These are phyloP conservation scores for Croton laevigatus DNA, from an alignment of 441 rosid species.

Conservation along the genomic window DNA sequence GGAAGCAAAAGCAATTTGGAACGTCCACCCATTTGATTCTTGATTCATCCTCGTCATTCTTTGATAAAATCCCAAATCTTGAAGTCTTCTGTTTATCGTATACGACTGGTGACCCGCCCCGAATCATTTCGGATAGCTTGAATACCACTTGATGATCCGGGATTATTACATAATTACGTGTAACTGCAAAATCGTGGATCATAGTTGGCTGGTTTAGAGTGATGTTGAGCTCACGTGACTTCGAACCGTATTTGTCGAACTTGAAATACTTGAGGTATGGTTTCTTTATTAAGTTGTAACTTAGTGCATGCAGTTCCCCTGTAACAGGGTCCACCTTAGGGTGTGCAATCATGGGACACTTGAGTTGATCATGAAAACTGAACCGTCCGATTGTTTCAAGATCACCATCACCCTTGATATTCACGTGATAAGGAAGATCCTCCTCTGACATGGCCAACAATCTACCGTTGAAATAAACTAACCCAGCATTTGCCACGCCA, in stretches of 20 bases:
- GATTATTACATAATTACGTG: slow-evolving; percentile 48
- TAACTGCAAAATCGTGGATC: slow-evolving; percentile 72
- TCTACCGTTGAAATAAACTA: slow-evolving; percentile 57
- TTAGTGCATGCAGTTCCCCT: slow-evolving; percentile 55
- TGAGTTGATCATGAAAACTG: slow-evolving; percentile 48
- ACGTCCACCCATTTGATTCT: slow-evolving; percentile 50
- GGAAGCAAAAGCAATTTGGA: slow-evolving; percentile 63
- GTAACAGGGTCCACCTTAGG: slow-evolving; percentile 65
- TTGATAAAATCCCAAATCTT: slow-evolving; percentile 48
- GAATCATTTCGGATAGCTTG: slow-evolving; percentile 57
- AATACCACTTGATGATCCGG: slow-evolving; percentile 76
- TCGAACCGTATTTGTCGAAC: slow-evolving; percentile 44
- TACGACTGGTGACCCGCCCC: slow-evolving; percentile 71
- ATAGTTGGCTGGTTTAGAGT: slow-evolving; percentile 49
- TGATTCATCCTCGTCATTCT: slow-evolving; percentile 36
- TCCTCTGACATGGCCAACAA: slow-evolving; percentile 79
- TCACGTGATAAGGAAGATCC: slow-evolving; percentile 69
- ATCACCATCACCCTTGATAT: slow-evolving; percentile 43
- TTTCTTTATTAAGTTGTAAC: slow-evolving; percentile 49
- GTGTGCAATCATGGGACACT: slow-evolving; percentile 59
- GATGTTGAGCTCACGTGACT: slow-evolving; percentile 47
- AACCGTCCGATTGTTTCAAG: slow-evolving; percentile 57
- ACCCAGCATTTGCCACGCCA: slow-evolving; percentile 72
- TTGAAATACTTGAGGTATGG: slow-evolving; percentile 59
- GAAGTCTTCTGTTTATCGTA: slow-evolving; percentile 44